Conservation (phyloP, 306 rosid genomes). For the Cicer cuneatum region DNA sequence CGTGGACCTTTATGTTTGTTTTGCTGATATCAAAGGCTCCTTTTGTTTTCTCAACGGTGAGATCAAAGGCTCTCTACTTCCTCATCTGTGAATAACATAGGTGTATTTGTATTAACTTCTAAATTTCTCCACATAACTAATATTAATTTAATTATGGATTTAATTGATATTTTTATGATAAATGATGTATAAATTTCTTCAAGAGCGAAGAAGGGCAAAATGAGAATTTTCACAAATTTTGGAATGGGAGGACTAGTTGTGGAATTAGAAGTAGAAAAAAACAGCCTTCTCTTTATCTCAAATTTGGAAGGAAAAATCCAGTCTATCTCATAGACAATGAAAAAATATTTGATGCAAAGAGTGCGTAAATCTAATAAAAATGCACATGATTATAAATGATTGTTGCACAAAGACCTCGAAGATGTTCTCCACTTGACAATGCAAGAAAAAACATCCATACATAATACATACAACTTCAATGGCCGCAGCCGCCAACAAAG, state of each 20-base stretch:
- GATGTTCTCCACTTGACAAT: neutral
- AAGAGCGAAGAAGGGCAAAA: too few species aligned
- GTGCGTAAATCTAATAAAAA: neutral
- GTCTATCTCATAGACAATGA: too few species aligned
- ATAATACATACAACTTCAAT: slow-evolving; percentile 40
- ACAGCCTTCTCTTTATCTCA: too few species aligned
- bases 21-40: neutral
- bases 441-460: neutral
- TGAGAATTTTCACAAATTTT: too few species aligned
- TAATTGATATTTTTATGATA: too few species aligned
- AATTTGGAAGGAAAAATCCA: too few species aligned
- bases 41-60: neutral
- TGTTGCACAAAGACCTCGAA: neutral
- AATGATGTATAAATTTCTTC: too few species aligned
- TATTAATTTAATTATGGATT: too few species aligned
- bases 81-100: neutral
- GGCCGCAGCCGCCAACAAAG: slow-evolving; percentile 71
- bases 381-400: neutral
- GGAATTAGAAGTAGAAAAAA: too few species aligned
- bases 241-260: too few species aligned
- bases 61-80: neutral
- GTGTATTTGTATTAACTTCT: too few species aligned
- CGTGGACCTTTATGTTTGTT: neutral
- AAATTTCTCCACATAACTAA: too few species aligned
- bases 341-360: neutral